Evolutionary conservation across 176 grass and related monocot species (phyloP), one percentile per base, ranked within the genome.

Genomic region (Bolboschoenus planiculmis): DNA sequence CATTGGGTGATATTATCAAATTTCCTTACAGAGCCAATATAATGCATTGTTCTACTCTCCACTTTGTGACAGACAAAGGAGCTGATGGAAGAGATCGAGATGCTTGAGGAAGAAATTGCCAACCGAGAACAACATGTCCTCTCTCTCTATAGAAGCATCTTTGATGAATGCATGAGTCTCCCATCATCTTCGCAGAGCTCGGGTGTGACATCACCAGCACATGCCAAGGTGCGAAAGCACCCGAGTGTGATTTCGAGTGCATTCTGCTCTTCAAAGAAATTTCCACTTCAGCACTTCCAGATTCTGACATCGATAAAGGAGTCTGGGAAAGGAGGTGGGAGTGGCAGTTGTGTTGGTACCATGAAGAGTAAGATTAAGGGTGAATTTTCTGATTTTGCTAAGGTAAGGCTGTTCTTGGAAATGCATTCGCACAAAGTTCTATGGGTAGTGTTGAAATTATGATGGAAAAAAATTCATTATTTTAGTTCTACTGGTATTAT

Each of bases 231-330:
- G 27, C 89, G 88, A 63, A 90, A 93, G 62, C 92, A 92, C 1
- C 92, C 90, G 5, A 93, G 85, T 84, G 89, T 98, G 83, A 94
- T 94, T 88, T 89, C 95, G 16, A 95, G 88, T 86, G 84, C 92
- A 53, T 98, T 98, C 74, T 98, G 95, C 87, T 98, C 92, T 62
- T 95, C 95, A 10, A 95, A 95, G 55, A 95, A 95, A 81, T 93
- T 93, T 23, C 89, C 89, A n/a, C 86, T 99, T 37, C 95, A 93
- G 48, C 89, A 91, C 83, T 90, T 98, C 29, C 90, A 90, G 54
- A 35, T 95, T 77, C 90, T 93, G 84, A 81, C 91, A 56, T 84
- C 92, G 0, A 86, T 91, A 29, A 88, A 87, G 4, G 92, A 93
- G 40, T 84, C 85, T 0, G 79, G 11, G 15, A 81, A 61, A 81